These are phyloP conservation scores for Lactuca saligna DNA, from an alignment of 129 eudicot genomes.

Conservation along the genomic window DNA sequence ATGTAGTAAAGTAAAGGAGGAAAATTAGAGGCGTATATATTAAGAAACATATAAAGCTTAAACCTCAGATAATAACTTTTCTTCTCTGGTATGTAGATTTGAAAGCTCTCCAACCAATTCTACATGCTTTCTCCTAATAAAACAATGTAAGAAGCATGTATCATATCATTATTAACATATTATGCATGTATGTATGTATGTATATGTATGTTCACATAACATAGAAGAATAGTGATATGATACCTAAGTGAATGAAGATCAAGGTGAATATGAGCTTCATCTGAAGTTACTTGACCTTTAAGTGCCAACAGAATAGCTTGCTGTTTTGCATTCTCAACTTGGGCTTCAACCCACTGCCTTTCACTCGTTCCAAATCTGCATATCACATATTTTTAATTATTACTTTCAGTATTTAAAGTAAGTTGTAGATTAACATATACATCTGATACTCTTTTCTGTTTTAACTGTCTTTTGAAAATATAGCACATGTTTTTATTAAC, in stretches of 20 bases:
- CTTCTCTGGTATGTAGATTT: conserved; percentile 80
- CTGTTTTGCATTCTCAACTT: conserved; percentile 98
- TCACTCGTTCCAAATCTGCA: conserved; percentile 96
- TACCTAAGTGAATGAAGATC: conserved; percentile 99
- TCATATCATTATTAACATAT: not conserved
- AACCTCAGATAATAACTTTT: conserved; percentile 89
- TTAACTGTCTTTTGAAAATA: not conserved
- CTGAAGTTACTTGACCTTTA: conserved; percentile 94
- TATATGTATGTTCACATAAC: conserved; percentile 4
- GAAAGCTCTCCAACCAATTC: conserved; percentile 94
- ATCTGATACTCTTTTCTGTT: too few relatives aligned
- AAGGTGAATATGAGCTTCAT: conserved; percentile 97
- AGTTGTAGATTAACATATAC: not conserved
- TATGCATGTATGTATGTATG: not conserved
- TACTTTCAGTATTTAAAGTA: too few relatives aligned
- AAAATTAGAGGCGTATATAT: too few relatives aligned
- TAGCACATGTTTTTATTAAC: not conserved
- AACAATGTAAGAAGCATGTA: conserved; percentile 7
- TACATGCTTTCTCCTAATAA: conserved; percentile 92
- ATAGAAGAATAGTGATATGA: not conserved
- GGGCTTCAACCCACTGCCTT: conserved; percentile 99
- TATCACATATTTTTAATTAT: not conserved
- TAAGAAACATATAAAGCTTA: not conserved
- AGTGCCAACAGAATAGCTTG: conserved; percentile 91
- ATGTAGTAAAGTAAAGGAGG: too few relatives aligned